Percentiles rank a stretch among this genome's conserved stretches.
phyloP scores from a whole-genome alignment of 1,284 basidiomycete species.

The Cryptococcus sp. region DNA sequence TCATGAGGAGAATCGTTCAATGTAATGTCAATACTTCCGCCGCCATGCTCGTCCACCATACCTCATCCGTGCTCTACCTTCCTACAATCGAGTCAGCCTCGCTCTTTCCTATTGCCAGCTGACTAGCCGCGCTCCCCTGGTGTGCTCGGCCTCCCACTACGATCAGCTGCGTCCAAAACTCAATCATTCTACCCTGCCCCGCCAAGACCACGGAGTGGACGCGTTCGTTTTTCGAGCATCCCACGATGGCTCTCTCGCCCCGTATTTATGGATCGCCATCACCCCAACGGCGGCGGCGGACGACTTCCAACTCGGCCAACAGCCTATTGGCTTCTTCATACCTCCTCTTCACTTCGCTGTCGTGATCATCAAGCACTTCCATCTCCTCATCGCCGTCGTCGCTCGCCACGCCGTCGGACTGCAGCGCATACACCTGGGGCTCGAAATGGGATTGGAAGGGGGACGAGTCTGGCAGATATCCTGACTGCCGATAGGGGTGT shows the following conservation, averaged over 20 bases:
- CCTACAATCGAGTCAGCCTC: too few relatives aligned
- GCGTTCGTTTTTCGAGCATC: not conserved
- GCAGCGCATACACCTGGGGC: not conserved
- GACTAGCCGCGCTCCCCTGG: too few relatives aligned
- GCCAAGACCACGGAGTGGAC: too few relatives aligned
- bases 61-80: not conserved
- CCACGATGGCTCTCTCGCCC: not conserved
- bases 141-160: too few relatives aligned
- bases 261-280: slow-evolving; percentile 12
- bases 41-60: not conserved
- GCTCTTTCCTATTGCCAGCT: too few relatives aligned
- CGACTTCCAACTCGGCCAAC: slow-evolving; percentile 45
- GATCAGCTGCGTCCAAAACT: too few relatives aligned
- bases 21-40: not conserved
- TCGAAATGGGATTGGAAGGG: slow-evolving; percentile 10
- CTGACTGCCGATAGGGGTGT: slow-evolving; percentile 9
- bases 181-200: too few relatives aligned
- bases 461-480: slow-evolving; percentile 17
- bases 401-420: not conserved
- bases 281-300: slow-evolving; percentile 32
- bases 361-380: slow-evolving; percentile 13
- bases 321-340: slow-evolving; percentile 50
- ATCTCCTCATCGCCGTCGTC: slow-evolving; percentile 14
- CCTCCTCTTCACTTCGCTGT: slow-evolving; percentile 27
- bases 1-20: not conserved